A percentile compares a stretch with the other conserved stretches of the same genome.
These are phyloP conservation scores for Chimonanthus praecox DNA, from an alignment of 164 flowering plant species.

Conservation along the genomic window DNA sequence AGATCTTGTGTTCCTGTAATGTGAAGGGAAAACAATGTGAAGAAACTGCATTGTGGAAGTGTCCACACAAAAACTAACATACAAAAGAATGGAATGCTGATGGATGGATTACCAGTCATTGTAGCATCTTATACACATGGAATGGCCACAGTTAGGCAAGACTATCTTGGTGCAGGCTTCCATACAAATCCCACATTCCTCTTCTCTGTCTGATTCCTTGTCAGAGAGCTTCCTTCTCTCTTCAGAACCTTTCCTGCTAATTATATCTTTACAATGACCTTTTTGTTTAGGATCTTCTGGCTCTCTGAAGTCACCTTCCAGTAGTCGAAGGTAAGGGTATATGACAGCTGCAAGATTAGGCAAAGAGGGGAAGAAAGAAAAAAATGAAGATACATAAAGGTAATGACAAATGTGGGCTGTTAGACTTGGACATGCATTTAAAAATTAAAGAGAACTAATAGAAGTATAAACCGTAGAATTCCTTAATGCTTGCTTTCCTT, in stretches of 20 bases:
- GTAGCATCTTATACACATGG: constrained; percentile 90
- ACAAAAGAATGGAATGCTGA: neutral
- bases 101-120: constrained; percentile 59
- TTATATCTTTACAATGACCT: constrained; percentile 14
- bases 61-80: neutral
- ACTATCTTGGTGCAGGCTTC: constrained; percentile 80
- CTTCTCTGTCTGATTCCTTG: constrained; percentile 66
- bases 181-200: constrained; percentile 88
- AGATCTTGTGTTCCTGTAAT: constrained; percentile 61
- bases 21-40: neutral
- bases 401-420: neutral
- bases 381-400: neutral
- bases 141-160: constrained; percentile 84
- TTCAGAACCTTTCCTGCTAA: constrained; percentile 34
- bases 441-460: neutral
- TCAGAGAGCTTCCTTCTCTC: constrained; percentile 24
- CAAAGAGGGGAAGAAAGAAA: neutral
- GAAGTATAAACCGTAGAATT: constrained; percentile 9
- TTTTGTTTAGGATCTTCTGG: constrained; percentile 24
- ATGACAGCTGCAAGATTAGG: constrained; percentile 51
- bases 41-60: neutral
- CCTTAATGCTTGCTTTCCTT: constrained; percentile 15
- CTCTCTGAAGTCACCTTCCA: constrained; percentile 49
- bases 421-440: neutral
- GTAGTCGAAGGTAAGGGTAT: constrained; percentile 72